Base-by-base conservation (phyloP, 2,329 filamentous ascomycete species). In the Hypoxylon sp. region DNA sequence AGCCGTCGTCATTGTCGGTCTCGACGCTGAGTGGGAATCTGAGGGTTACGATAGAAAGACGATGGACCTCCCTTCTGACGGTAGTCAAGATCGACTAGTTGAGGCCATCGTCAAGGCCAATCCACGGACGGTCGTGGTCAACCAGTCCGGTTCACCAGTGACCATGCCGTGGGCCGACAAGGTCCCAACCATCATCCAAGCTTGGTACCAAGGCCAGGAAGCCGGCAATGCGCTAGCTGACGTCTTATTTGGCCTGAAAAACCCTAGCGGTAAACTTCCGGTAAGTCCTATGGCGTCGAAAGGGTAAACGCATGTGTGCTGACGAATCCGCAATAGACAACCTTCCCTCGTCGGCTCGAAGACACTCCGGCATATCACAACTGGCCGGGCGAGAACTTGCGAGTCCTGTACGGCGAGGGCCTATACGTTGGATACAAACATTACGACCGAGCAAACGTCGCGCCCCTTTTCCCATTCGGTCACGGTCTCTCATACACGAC, bases 21-120 rank as follows among this genome's bases (percentile, higher is more conserved):
- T 91, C 0, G 88, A 91, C 69, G 84, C 84, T 4, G 88, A 91
- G 70, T 91, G 88, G 88, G 88, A 91, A 69, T 89, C 87, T 1
- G 88, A 91, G 71, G 88, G 88, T 1, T 89, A 89, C 58, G 88
- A 90, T 69, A 81, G 88, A 42, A 76, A 79, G 53, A 83, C 78
- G 52, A 84, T 87, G 82, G 82, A 85, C 60, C 75, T 88, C 3
- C 84, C 85, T 29, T 76, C 75, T 23, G 75, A 81, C 58, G 83
- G 78, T 40, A 83, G 77, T 70, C 83, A 87, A 66, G 87, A 90
- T 68, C 80, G 82, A 31, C 80, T 91, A 3, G 79, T 90, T 51
- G 79, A 84, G 45, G 85, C 85, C 1, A 79, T 90, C 0, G 76
- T 86, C 15, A 78, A 79, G 13, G 86, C 83, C 3, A 91, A 90